Evolutionary conservation across 148 eudicot genomes (phyloP), one percentile per base, ranked within the genome.

Genomic region (Persicaria maculosa): DNA sequence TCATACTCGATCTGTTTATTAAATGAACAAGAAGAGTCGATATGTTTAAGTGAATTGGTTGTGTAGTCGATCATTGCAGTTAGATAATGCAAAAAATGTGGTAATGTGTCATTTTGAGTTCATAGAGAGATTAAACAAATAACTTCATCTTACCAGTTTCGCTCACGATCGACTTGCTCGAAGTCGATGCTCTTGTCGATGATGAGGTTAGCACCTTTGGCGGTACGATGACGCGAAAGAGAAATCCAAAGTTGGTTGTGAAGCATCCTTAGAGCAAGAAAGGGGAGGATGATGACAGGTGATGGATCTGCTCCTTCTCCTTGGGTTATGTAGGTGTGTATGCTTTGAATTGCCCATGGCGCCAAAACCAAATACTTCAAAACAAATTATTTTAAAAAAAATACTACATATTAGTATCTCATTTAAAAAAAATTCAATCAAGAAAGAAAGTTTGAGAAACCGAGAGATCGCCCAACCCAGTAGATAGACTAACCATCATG

Each of bases 81-180:
- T 52, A 1, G 11, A 10, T 52, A 16, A 52, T 9, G n/a, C 57
- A 9, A 52, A 52, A 52, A 52, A 52, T 9, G 1, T 52, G n/a
- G 4, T 52, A 9, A 52, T 9, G 11, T 4, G 11, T 4, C 57
- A 52, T 52, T 62, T 62, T 62, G 25, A 7, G 20, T 62, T 16
- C 9, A 16, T 9, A 15, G 25, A 1, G 11, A 62, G 3, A 62
- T 0, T 7, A 15, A 62, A 62, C 0, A 62, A 16, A 62, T 62
- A 55, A 45, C 45, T 17, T 43, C 1, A 50, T 19, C 6, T 0
- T 82, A 90, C 96, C 96, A 91, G 53, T 83, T 82, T 48, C 79
- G 78, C 79, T 91, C 97, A 44, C 93, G 46, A 22, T 91, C 97
- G 12, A 91, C 85, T 78, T 89, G 97, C 3, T 91, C 97, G 52